Base-by-base conservation (phyloP, 208 protist species). In the Phytomonas sp. region DNA sequence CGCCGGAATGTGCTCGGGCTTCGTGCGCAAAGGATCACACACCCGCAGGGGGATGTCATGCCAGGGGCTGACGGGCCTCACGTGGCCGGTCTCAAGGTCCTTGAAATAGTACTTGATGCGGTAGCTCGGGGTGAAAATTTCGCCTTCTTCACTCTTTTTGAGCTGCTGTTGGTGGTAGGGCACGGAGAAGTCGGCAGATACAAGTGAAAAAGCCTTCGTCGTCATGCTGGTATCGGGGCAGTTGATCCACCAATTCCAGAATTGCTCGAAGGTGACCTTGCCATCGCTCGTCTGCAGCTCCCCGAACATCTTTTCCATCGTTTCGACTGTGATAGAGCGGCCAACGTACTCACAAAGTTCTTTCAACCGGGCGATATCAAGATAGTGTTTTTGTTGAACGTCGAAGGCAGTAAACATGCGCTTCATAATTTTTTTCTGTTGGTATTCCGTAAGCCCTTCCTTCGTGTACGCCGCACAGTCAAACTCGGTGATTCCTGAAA, bases 101-200 rank as follows among this genome's bases (percentile, higher is more conserved):
- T 88, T 91, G 73, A 97, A 95, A 77, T 78, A 94, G 79, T 92
- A 97, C 76, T 83, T 80, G 29, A 97, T 85, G 61, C 92, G 92
- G 89, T 94, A 97, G 69, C 82, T 91, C n/a, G 92, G 90, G 13
- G 92, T 97, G 75, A 93, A 95, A 43, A 89, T 84, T 66, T 95
- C 85, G 26, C 89, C 89, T 30, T 87, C 81, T 72, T 95, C 88
- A 56, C 79, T 75, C 30, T 90, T 86, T 40, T 88, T 75, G 23
- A 97, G 85, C 82, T 97, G 92, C 80, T 94, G 88, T 76, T 95
- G 92, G 60, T 95, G 87, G 66, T 90, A 97, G 23, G 89, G 89
- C 51, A 94, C 78, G 6, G 87, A 83, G 79, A 97, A 97, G 75
- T 94, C 82, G 11, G 88, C 87, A 8, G 89, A 95, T 15, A 93